phyloP scores from a whole-genome alignment of 2,329 filamentous ascomycete species.

The Claviceps maximensis region DNA sequence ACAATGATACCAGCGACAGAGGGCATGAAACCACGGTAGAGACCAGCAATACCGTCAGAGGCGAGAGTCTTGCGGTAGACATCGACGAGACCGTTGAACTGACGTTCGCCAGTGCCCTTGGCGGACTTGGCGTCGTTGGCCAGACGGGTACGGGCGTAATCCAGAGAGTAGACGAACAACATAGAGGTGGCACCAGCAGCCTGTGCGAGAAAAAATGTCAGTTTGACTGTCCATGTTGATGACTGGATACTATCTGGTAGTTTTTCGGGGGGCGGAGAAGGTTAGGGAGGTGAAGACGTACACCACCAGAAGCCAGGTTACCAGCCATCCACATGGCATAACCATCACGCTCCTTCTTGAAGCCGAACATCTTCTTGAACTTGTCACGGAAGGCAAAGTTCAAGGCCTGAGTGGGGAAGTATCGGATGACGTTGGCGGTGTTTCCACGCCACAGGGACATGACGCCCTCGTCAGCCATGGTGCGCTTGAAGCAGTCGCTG shows the following conservation, averaged over 20 bases:
- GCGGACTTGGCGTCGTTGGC: conserved; percentile 99
- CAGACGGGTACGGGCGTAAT: conserved; percentile 99
- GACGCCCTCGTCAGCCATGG: conserved; percentile 79
- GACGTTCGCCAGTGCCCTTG: conserved; percentile 92
- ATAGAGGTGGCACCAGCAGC: conserved; percentile 98
- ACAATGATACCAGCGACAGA: conserved; percentile 98
- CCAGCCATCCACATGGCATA: conserved; percentile 98
- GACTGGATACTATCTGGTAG: too few species aligned
- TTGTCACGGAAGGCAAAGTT: conserved; percentile 99
- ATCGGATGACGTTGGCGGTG: conserved; percentile 99
- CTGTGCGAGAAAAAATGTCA: conserved; percentile 26
- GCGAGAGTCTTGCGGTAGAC: conserved; percentile 99
- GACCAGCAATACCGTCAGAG: conserved; percentile 96
- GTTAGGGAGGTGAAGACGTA: conserved; percentile 39
- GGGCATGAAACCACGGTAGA: conserved; percentile 99
- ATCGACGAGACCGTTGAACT: conserved; percentile 99
- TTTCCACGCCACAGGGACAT: conserved; percentile 98
- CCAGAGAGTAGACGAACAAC: conserved; percentile 99
- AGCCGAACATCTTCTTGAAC: conserved; percentile 99
- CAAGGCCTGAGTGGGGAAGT: conserved; percentile 99
- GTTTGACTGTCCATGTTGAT: not conserved
- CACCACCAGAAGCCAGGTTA: conserved; percentile 99
- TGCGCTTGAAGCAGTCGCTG: conserved; percentile 87
- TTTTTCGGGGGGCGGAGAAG: too few species aligned
- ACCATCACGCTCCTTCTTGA: conserved; percentile 99